phyloP scores from a whole-genome alignment of 805 yeast species.

The Kluyveromyces lactis region DNA sequence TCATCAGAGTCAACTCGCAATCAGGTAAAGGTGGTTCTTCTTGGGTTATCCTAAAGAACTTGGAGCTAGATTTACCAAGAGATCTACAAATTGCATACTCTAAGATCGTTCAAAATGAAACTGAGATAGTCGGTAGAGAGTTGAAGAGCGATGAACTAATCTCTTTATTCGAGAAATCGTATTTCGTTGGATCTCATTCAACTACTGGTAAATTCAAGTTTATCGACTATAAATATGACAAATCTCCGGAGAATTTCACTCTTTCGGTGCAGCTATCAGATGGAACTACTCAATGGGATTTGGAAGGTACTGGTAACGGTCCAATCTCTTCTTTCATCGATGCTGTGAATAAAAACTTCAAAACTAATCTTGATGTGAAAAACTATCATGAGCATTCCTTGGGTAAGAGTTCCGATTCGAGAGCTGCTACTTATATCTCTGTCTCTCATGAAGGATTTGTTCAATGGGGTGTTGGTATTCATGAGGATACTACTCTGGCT shows the following conservation, averaged over 20 bases:
- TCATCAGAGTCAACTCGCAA: slow-evolving; percentile 80
- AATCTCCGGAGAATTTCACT: slow-evolving; percentile 8
- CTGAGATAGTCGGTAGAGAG: slow-evolving; percentile 68
- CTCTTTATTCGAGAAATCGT: slow-evolving; percentile 54
- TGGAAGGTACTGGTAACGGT: slow-evolving; percentile 70
- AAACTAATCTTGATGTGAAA: slow-evolving; percentile 48
- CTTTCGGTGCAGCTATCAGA: not conserved
- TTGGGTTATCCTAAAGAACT: slow-evolving; percentile 69
- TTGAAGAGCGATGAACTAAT: slow-evolving; percentile 56
- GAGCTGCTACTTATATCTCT: slow-evolving; percentile 66
- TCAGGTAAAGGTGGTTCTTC: slow-evolving; percentile 88
- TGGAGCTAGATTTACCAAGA: slow-evolving; percentile 76
- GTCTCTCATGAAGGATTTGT: slow-evolving; percentile 11
- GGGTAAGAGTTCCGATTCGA: slow-evolving; percentile 60
- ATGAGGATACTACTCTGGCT: slow-evolving; percentile 76
- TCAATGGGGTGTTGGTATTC: slow-evolving; percentile 84
- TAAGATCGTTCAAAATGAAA: slow-evolving; percentile 56
- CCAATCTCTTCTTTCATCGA: slow-evolving; percentile 70
- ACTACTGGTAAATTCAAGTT: slow-evolving; percentile 23
- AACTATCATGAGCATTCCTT: slow-evolving; percentile 74
- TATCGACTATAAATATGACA: slow-evolving; percentile 40
- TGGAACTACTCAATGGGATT: slow-evolving; percentile 9
- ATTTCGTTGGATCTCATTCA: slow-evolving; percentile 32
- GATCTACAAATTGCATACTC: slow-evolving; percentile 73
- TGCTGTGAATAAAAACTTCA: slow-evolving; percentile 45